Evolutionary conservation across 805 yeast species (phyloP), one percentile per base, ranked within the genome.

Genomic region (Metschnikowia hibisci): DNA sequence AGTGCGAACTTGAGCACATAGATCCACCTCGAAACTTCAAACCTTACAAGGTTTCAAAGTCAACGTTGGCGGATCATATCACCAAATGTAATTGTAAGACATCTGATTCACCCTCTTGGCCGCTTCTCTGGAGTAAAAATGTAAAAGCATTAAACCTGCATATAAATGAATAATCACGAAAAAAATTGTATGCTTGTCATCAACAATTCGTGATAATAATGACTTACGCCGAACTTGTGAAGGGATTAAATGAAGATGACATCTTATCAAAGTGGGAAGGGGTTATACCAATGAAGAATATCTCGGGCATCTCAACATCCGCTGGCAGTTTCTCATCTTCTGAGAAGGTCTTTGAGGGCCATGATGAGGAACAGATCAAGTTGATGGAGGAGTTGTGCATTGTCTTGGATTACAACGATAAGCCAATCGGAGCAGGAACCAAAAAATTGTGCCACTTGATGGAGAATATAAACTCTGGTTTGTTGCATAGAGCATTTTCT

Each of bases 321-420:
- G 37, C 55, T 16, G 47, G 48, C 22, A 42, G 41, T n/a, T 33
- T 34, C 14, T 42, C 55, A n/a, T 51, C 50, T 10, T 42, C 45
- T 5, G 58, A 60, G 13, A 72, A 63, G 8, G 67, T 87, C n/a
- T 86, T 90, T 51, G 73, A 71, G 4, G 97, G 96, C 6, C 93
- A 90, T 53, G 96, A 93, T 63, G 84, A 82, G 60, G 98, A 91
- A 63, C 99, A 93, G 66, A 88, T 93, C 63, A 79, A 81, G 58
- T 73, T 93, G 48, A 93, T 93, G 99, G 95, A 90, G 54, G 99
- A 93, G 65, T 81, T 90, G 50, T 93, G 99, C 66, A 89, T 93
- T 47, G 96, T 91, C 2, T 71, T 90, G 50, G 96, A 93, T 63
- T 82, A 84, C 72, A 67, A 89, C 56, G 99, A 93, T 64, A 67